phyloP scores from a whole-genome alignment of 495 filamentous ascomycete species.

The Trichocladium uniseriatum region DNA sequence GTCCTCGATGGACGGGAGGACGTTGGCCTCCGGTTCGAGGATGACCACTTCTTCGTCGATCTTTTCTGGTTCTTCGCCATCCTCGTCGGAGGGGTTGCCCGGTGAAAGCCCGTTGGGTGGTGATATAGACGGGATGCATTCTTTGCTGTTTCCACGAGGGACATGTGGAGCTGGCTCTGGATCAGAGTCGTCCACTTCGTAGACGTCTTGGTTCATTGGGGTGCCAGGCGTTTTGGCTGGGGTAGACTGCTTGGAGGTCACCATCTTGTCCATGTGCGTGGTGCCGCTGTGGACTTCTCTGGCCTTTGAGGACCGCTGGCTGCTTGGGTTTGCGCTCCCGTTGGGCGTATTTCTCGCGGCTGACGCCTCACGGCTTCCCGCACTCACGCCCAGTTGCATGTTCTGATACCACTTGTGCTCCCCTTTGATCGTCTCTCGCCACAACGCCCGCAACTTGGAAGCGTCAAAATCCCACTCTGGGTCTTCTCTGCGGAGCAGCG shows the following conservation, averaged over 20 bases:
- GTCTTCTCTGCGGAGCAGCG: slow-evolving; percentile 23
- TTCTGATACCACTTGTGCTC: slow-evolving; percentile 29
- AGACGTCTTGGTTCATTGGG: background rate
- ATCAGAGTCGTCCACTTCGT: background rate
- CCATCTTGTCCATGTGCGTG: background rate
- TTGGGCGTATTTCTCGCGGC: slow-evolving; percentile 15
- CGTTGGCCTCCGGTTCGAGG: background rate
- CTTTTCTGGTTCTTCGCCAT: too few relatives aligned
- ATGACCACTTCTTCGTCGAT: background rate
- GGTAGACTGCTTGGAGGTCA: background rate
- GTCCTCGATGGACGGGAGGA: slow-evolving; percentile 1
- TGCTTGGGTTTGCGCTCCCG: background rate
- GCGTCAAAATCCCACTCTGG: slow-evolving; percentile 31
- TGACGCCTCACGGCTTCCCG: too few relatives aligned
- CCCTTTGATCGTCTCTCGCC: slow-evolving; percentile 30
- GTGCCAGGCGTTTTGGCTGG: background rate
- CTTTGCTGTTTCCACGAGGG: background rate
- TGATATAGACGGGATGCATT: background rate
- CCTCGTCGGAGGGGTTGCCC: too few relatives aligned
- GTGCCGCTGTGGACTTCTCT: background rate
- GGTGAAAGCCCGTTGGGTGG: too few relatives aligned
- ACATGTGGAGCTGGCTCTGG: background rate
- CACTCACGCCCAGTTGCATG: slow-evolving; percentile 13
- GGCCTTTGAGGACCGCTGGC: background rate
- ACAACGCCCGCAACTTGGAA: slow-evolving; percentile 24